A percentile compares a stretch with the other conserved stretches of the same genome.
Conservation (phyloP, 228 moss, liverwort and hornwort genomes). For the Sphagnum magellanicum region DNA sequence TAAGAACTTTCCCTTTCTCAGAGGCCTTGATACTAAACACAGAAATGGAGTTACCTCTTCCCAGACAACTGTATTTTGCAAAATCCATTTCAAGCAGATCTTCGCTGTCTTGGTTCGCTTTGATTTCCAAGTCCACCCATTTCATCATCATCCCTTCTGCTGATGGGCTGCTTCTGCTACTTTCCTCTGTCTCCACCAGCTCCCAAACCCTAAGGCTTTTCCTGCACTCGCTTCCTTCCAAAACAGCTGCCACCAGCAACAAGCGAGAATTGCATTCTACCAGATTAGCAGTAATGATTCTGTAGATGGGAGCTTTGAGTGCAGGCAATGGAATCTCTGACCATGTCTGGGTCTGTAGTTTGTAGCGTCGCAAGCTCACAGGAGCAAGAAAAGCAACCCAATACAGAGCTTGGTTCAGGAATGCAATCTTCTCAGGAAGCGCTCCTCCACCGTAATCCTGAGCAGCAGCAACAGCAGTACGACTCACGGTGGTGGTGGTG, state of each 20-base stretch:
- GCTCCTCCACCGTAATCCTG: background rate
- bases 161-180: too few species aligned
- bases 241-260: slow-evolving; percentile 1
- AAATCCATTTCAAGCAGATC: slow-evolving; percentile 3
- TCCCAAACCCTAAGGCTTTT: slow-evolving; percentile 8
- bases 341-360: background rate
- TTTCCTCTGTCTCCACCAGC: background rate
- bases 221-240: slow-evolving; percentile 3
- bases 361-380: background rate
- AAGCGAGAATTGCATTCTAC: slow-evolving; percentile 3
- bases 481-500: too few species aligned
- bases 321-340: background rate
- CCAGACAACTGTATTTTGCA: slow-evolving; percentile 4
- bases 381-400: slow-evolving; percentile 3
- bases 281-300: slow-evolving; percentile 5
- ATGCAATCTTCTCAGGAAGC: slow-evolving; percentile 5
- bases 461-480: background rate
- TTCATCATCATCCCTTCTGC: background rate
- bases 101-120: slow-evolving; percentile 1
- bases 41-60: background rate
- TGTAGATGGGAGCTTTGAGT: background rate
- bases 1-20: slow-evolving; percentile 2
- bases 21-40: slow-evolving; percentile 5
- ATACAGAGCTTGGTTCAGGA: background rate
- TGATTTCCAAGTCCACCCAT: slow-evolving; percentile 2